Base-by-base conservation (phyloP, 495 filamentous ascomycete species). In the Xylaria bambusicola region DNA sequence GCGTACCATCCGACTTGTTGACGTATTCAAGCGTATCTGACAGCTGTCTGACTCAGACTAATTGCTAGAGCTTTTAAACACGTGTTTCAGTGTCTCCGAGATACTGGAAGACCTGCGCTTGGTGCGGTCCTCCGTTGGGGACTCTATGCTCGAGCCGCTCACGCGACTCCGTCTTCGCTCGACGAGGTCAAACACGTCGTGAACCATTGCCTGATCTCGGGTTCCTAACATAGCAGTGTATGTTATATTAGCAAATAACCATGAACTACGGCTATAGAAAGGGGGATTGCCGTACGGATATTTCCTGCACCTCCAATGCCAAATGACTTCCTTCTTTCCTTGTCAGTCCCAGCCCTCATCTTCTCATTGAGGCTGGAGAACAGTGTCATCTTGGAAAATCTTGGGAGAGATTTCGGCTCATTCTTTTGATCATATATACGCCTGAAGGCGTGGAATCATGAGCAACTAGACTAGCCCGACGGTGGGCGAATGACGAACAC, bases 281-380 rank as follows among this genome's bases (percentile, higher is more conserved):
- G n/a, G n/a, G n/a, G 20, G 40, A 23, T 8, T 20, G 4, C 12
- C 62, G 27, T 69, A 71, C 69, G 62, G 29, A 71, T 71, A 18
- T 71, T 71, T 3, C 69, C 69, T 2, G 69, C 69, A 20, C 69
- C 69, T 36, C 69, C 69, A 27, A 71, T 69, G 17, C 69, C 69
- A 62, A 71, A 71, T 21, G 69, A 71, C 41, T 48, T 67, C 1
- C 60, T 62, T 24, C 56, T 56, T 50, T 69, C 64, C 24, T 54
- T 49, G 9, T 38, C 27, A 1, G 38, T 41, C 62, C 60, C 58
- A 21, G 20, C 15, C 17, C 20, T 54, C 38, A 29, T 54, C 13
- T 18, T 20, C 13, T 18, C 23, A 21, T 13, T 29, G 4, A 54
- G 50, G n/a, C 6, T 41, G 21, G 50, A 54, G 26, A 54, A 7